Evolutionary conservation across 805 yeast species (phyloP), one percentile per base, ranked within the genome.

Genomic region (Ogataea glucozyma): DNA sequence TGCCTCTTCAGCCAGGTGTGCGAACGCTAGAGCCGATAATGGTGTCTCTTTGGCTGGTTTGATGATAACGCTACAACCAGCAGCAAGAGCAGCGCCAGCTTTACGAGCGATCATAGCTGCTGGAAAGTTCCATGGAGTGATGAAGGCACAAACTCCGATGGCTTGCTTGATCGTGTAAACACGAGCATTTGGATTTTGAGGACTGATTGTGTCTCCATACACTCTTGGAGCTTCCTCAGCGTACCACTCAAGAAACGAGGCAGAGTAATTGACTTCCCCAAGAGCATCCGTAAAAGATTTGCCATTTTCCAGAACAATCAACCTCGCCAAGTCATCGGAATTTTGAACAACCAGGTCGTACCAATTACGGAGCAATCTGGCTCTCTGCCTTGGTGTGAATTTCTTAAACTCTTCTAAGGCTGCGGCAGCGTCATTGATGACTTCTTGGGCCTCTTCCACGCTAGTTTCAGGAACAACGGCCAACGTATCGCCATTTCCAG

Each of bases 111-210:
- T 81, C 90, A 83, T 84, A 3, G 90, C 87, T 17, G 79, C 66
- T 4, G 95, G 95, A 63, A 85, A 86, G 63, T 86, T 85, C 93
- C 93, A 85, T 4, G 93, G 93, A 3, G 91, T 83, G 54, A 85
- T 61, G 41, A 85, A 76, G 8, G 89, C 90, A 53, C 85, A 83
- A 1, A 83, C 89, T 6, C 95, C 95, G 37, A 85, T 69, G n/a
- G 95, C 91, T 60, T 84, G 88, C 53, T 79, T 76, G 46, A 78
- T 52, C 4, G 88, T 70, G 41, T 81, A 52, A 46, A 85, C 79
- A 46, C 82, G 71, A 54, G 65, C 70, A 18, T 65, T 51, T 1
- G 75, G 60, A 46, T 66, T 68, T 39, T 74, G 68, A 2, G 88
- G 75, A n/a, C 75, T 73, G 41, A 85, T 78, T 13, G 73, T 66